These are phyloP conservation scores for Candida morakotiae DNA, from an alignment of 805 yeast species.

Conservation along the genomic window DNA sequence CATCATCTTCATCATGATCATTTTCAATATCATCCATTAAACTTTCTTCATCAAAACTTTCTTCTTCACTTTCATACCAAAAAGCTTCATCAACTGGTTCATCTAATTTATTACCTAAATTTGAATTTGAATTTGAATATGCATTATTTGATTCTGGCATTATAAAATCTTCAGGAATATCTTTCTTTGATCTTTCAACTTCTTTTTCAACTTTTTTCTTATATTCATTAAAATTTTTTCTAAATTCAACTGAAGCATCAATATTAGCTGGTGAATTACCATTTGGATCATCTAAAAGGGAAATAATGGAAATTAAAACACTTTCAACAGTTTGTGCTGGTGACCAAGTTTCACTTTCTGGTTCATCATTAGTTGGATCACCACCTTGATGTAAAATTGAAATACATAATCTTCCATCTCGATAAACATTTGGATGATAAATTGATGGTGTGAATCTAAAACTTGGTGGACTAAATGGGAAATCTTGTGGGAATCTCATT, in stretches of 20 bases:
- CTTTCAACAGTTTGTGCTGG: constrained; percentile 91
- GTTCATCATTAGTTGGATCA: constrained; percentile 85
- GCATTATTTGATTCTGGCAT: constrained; percentile 65
- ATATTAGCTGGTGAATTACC: constrained; percentile 92
- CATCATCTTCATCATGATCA: constrained; percentile 54
- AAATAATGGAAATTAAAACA: constrained; percentile 84
- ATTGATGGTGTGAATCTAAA: constrained; percentile 91
- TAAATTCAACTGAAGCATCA: constrained; percentile 89
- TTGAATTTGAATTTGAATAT: constrained; percentile 27
- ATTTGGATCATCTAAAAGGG: constrained; percentile 91
- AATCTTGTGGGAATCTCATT: constrained; percentile 88
- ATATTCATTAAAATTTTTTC: constrained; percentile 76
- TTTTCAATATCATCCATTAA: constrained; percentile 45
- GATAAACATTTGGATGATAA: constrained; percentile 92
- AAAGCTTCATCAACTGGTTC: constrained; percentile 73
- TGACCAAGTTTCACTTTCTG: constrained; percentile 91
- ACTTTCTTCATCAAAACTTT: constrained; percentile 44
- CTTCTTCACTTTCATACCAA: constrained; percentile 65
- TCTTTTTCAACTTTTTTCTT: constrained; percentile 71
- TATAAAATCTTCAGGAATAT: constrained; percentile 81
- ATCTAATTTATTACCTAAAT: constrained; percentile 42
- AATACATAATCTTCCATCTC: constrained; percentile 90
- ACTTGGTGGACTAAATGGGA: constrained; percentile 89
- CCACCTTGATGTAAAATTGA: constrained; percentile 91
- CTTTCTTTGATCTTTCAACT: constrained; percentile 77